phyloP scores from a whole-genome alignment of 805 yeast species.

The Grigorovia humatica region DNA sequence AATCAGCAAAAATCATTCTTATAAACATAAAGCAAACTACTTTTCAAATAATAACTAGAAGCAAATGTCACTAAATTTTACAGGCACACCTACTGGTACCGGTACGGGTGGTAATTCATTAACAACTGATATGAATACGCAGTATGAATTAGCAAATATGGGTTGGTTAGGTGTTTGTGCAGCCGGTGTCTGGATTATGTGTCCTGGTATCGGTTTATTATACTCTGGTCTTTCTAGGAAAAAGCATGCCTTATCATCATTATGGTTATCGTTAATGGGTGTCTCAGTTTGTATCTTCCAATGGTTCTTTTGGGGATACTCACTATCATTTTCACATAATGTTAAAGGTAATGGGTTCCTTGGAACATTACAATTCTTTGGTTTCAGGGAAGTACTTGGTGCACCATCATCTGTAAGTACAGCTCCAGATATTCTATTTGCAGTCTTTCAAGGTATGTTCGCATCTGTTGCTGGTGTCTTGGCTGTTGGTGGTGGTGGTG shows the following conservation, averaged over 20 bases:
- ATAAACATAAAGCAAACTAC: too few relatives aligned
- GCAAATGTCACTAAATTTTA: conserved; percentile 24
- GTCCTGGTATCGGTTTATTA: conserved; percentile 89
- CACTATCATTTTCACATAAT: conserved; percentile 69
- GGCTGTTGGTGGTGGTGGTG: conserved; percentile 97
- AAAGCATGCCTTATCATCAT: conserved; percentile 85
- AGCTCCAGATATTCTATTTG: conserved; percentile 85
- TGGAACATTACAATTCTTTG: conserved; percentile 75
- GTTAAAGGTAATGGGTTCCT: conserved; percentile 53
- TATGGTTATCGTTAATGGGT: conserved; percentile 93
- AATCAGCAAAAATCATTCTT: too few relatives aligned
- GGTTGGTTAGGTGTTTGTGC: conserved; percentile 76
- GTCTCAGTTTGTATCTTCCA: conserved; percentile 76
- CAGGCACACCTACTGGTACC: conserved; percentile 40
- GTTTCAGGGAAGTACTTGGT: conserved; percentile 73
- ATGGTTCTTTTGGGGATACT: conserved; percentile 98
- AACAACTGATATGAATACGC: conserved; percentile 58
- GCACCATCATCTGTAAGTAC: conserved; percentile 55
- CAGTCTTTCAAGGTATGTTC: conserved; percentile 93
- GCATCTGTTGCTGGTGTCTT: conserved; percentile 87
- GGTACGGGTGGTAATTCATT: conserved; percentile 79
- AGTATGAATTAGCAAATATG: conserved; percentile 67
- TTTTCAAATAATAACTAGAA: neutral
- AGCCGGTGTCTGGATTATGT: conserved; percentile 85
- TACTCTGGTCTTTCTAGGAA: conserved; percentile 92